These are phyloP conservation scores for Aspergillus fumigatiaffinis DNA, from an alignment of 2,329 filamentous ascomycete species.

Conservation along the genomic window DNA sequence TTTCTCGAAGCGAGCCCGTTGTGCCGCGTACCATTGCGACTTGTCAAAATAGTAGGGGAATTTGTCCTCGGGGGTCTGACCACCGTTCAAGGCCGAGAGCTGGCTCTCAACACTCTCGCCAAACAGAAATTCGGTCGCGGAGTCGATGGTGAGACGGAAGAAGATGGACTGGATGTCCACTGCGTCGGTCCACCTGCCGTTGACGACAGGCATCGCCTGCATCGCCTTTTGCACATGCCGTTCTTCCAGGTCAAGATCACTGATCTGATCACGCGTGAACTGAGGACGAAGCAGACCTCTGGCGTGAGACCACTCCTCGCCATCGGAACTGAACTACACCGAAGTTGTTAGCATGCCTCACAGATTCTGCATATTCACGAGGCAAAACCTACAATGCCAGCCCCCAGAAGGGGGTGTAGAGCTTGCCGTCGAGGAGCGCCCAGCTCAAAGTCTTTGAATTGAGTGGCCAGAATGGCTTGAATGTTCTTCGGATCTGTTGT, in stretches of 20 bases:
- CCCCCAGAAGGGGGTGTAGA: constrained; percentile 33
- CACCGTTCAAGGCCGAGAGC: constrained; percentile 35
- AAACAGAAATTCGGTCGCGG: constrained; percentile 80
- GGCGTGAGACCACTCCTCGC: constrained; percentile 70
- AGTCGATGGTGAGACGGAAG: constrained; percentile 81
- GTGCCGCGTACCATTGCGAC: constrained; percentile 28
- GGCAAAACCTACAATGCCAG: constrained; percentile 42
- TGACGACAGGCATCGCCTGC: constrained; percentile 58
- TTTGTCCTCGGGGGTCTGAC: constrained; percentile 48
- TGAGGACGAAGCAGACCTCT: constrained; percentile 81
- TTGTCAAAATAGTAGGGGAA: constrained; percentile 36
- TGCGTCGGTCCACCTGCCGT: constrained; percentile 44
- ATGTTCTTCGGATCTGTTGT: constrained; percentile 57
- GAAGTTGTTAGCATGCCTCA: constrained; percentile 2
- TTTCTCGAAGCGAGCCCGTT: constrained; percentile 19
- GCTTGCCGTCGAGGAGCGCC: constrained; percentile 68
- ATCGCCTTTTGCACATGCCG: constrained; percentile 72
- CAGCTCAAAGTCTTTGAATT: constrained; percentile 81
- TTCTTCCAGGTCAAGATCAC: constrained; percentile 78
- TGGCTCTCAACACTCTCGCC: constrained; percentile 66
- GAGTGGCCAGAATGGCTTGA: constrained; percentile 77
- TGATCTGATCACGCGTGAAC: constrained; percentile 79
- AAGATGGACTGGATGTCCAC: constrained; percentile 73
- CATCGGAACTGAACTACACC: constrained; percentile 62
- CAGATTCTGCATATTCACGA: not conserved